Percentiles rank a stretch among this genome's conserved stretches.
Conservation (phyloP, 2,329 filamentous ascomycete species). For the Magnaporthiopsis incrustans region DNA sequence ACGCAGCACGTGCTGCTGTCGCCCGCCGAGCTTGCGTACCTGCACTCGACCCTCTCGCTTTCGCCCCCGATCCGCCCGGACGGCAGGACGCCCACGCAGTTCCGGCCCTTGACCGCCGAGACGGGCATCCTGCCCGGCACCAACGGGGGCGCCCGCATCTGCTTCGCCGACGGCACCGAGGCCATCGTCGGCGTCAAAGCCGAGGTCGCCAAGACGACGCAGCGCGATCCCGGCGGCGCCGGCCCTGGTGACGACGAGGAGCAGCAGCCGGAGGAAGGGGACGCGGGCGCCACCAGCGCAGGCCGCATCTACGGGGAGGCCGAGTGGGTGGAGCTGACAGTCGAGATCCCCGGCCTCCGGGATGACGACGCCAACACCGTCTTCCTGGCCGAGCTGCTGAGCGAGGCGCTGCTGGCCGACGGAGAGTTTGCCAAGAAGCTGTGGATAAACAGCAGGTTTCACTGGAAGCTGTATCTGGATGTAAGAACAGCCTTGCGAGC, state of each 20-base stretch:
- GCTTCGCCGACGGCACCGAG: slow-evolving; percentile 91
- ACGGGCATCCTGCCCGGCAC: slow-evolving; percentile 81
- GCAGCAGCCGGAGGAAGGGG: slow-evolving; percentile 21
- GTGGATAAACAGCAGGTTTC: slow-evolving; percentile 83
- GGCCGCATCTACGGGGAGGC: slow-evolving; percentile 33
- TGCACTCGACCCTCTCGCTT: slow-evolving; percentile 78
- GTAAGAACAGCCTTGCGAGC: slow-evolving; percentile 41
- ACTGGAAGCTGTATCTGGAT: slow-evolving; percentile 95
- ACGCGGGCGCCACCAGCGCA: slow-evolving; percentile 20
- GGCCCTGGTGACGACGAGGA: slow-evolving; percentile 16
- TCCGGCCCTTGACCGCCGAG: slow-evolving; percentile 85
- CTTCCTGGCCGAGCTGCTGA: slow-evolving; percentile 81
- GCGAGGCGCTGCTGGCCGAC: slow-evolving; percentile 73
- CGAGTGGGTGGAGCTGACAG: slow-evolving; percentile 82
- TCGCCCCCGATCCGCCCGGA: slow-evolving; percentile 83
- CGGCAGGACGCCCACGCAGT: slow-evolving; percentile 72
- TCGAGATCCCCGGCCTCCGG: slow-evolving; percentile 84
- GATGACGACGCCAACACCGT: slow-evolving; percentile 88
- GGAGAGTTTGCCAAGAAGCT: slow-evolving; percentile 62
- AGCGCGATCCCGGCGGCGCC: slow-evolving; percentile 16
- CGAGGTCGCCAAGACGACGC: slow-evolving; percentile 70
- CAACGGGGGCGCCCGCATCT: slow-evolving; percentile 88
- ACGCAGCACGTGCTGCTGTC: slow-evolving; percentile 70
- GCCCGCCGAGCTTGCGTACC: slow-evolving; percentile 91
- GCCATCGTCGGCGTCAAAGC: slow-evolving; percentile 94